These are phyloP conservation scores for Evansstolkia leycettana DNA, from an alignment of 495 filamentous ascomycete species.

Conservation along the genomic window DNA sequence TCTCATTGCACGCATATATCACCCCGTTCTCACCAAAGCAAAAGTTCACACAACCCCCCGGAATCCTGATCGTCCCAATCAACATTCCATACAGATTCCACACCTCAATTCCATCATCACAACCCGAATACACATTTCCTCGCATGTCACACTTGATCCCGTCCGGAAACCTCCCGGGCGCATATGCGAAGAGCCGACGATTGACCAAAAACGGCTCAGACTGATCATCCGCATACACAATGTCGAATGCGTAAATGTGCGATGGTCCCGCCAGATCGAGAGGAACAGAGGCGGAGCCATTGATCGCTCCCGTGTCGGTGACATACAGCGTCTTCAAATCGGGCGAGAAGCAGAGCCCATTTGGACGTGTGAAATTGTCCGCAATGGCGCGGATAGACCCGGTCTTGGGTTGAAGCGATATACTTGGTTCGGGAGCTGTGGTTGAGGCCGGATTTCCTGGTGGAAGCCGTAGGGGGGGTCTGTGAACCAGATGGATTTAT, in stretches of 20 bases:
- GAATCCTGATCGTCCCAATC: constrained; percentile 38
- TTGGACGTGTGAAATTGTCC: constrained; percentile 35
- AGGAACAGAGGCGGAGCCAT: constrained; percentile 13
- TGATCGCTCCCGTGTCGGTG: constrained; percentile 36
- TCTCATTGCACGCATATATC: constrained; percentile 31
- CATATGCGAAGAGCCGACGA: constrained; percentile 47
- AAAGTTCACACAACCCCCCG: constrained; percentile 28
- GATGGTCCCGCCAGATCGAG: neutral
- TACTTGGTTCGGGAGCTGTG: constrained; percentile 32
- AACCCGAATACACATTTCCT: constrained; percentile 51
- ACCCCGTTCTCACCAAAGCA: constrained; percentile 30
- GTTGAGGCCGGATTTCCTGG: constrained; percentile 30
- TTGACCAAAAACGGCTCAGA: constrained; percentile 32
- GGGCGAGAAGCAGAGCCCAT: constrained; percentile 36
- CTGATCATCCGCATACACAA: constrained; percentile 17
- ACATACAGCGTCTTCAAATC: constrained; percentile 36
- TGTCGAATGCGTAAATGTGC: constrained; percentile 6
- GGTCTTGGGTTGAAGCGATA: constrained; percentile 41
- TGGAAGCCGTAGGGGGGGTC: constrained; percentile 38
- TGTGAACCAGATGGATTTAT: constrained; percentile 43
- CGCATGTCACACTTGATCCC: constrained; percentile 47
- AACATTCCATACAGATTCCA: constrained; percentile 44
- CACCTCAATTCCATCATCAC: constrained; percentile 49
- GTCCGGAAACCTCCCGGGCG: constrained; percentile 41
- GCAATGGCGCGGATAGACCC: constrained; percentile 36